These are phyloP conservation scores for Chlorella sp. DNA, from an alignment of 139 green algal species.

Conservation along the genomic window DNA sequence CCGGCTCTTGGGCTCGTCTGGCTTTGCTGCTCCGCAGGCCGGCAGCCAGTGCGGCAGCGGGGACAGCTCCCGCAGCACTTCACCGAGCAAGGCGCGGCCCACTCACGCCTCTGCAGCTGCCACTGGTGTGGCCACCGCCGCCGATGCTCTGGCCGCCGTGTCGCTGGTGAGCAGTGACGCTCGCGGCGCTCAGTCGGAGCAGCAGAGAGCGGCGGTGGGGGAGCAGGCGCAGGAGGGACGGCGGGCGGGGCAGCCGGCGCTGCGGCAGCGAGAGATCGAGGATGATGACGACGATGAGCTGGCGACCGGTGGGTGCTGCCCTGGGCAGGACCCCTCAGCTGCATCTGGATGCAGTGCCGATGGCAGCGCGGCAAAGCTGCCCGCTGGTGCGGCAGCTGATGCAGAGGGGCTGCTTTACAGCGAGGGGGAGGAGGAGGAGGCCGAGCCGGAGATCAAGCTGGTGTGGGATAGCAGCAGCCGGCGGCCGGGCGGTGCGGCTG, in stretches of 20 bases:
- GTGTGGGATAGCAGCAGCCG: slow-evolving; percentile 40
- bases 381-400: neutral
- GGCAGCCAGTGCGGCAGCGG: neutral
- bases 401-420: neutral
- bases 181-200: too few relatives aligned
- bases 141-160: too few relatives aligned
- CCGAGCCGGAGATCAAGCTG: neutral
- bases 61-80: neutral
- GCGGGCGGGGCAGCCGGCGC: neutral
- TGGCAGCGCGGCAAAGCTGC: neutral
- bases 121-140: too few relatives aligned
- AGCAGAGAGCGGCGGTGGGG: too few relatives aligned
- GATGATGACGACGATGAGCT: slow-evolving; percentile 30
- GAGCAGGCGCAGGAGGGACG: neutral
- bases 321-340: neutral
- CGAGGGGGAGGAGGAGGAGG: neutral
- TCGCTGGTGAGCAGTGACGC: too few relatives aligned
- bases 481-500: neutral
- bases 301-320: neutral
- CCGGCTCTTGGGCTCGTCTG: too few relatives aligned
- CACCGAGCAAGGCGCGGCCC: neutral
- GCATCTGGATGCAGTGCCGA: neutral
- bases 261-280: slow-evolving; percentile 18
- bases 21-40: neutral
- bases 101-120: too few relatives aligned